Evolutionary conservation across 2,329 filamentous ascomycete genomes (phyloP), one percentile per base, ranked within the genome.

Genomic region (Paramyrothecium roridum): DNA sequence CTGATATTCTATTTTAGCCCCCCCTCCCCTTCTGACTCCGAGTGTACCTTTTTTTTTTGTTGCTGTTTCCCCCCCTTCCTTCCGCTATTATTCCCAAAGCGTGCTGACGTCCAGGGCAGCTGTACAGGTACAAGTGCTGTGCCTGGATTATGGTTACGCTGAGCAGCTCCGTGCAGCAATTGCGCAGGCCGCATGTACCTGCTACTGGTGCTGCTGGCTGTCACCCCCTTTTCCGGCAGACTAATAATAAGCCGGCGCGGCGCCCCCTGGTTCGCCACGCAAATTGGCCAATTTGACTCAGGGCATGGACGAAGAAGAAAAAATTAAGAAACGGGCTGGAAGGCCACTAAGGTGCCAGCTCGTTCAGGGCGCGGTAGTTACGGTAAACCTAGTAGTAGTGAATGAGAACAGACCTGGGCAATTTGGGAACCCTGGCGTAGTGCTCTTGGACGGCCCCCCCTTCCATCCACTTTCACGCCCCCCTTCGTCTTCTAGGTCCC

Each of bases 261-360:
- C 26, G 20, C 19, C 49, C 54, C 53, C 55, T 52, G 52, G 57
- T 40, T 52, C 10, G 47, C 58, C n/a, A 56, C 53, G 58, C 54
- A 65, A 63, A 65, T 63, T 65, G 61, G 51, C 55, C 60, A 63
- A 64, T 63, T 63, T 64, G 56, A 56, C 23, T 48, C n/a, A 52
- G 22, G 57, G 49, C 55, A 54, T 52, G 52, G 57, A 48, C n/a
- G 52, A 46, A 13, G 17, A 12, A 23, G 33, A 20, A 22, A 40
- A 16, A 17, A 20, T 11, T 16, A 40, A 52, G 26, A 8, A 22
- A 8, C 34, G 26, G 26, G 26, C 26, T 30, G 26, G 26, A 30
- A 30, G 26, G 26, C 26, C 26, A 30, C 26, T 30, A 30, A 30
- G 26, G 26, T 30, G 26, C 26, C 26, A 30, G 26, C 26, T 6